A percentile compares a stretch with the other conserved stretches of the same genome.
These are phyloP conservation scores for Hemerocallis citrina DNA, from an alignment of 106 monocot genomes.

Conservation along the genomic window DNA sequence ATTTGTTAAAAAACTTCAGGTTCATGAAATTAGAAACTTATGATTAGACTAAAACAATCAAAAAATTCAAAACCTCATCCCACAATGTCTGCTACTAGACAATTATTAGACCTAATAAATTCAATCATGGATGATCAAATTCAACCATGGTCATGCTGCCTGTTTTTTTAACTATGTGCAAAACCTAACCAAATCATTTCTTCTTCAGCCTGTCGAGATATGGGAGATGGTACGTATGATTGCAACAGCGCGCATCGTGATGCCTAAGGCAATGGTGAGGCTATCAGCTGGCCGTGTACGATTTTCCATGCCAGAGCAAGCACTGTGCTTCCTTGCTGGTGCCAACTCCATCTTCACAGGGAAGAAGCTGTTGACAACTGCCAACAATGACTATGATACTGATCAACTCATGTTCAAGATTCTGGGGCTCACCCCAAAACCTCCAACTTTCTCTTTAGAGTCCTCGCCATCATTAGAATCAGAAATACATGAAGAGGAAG, in stretches of 20 bases:
- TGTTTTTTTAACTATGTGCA: too few species aligned
- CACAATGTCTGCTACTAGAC: too few species aligned
- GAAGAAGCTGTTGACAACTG: slow-evolving; percentile 80
- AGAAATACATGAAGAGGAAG: slow-evolving; percentile 21
- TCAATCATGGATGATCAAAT: too few species aligned
- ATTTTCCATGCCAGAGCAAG: slow-evolving; percentile 93
- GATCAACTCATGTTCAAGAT: slow-evolving; percentile 91
- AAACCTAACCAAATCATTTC: too few species aligned
- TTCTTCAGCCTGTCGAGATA: slow-evolving; percentile 62
- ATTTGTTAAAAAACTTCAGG: too few species aligned
- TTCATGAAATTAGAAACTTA: too few species aligned
- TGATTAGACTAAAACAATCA: too few species aligned
- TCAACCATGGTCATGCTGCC: too few species aligned
- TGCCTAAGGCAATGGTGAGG: slow-evolving; percentile 96
- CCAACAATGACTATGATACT: slow-evolving; percentile 81
- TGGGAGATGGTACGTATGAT: slow-evolving; percentile 99
- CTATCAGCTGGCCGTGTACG: slow-evolving; percentile 85
- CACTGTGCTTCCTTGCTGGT: slow-evolving; percentile 88
- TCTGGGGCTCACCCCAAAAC: slow-evolving; percentile 76
- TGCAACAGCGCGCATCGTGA: slow-evolving; percentile 83
- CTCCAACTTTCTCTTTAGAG: slow-evolving; percentile 51
- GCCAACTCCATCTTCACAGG: slow-evolving; percentile 98
- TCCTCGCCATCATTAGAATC: slow-evolving; percentile 2
- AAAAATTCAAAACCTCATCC: too few species aligned
- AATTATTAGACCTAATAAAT: too few species aligned